Evolutionary conservation across 2,329 filamentous ascomycete species (phyloP), one percentile per base, ranked within the genome.

Genomic region (Elsinoe necatrix): DNA sequence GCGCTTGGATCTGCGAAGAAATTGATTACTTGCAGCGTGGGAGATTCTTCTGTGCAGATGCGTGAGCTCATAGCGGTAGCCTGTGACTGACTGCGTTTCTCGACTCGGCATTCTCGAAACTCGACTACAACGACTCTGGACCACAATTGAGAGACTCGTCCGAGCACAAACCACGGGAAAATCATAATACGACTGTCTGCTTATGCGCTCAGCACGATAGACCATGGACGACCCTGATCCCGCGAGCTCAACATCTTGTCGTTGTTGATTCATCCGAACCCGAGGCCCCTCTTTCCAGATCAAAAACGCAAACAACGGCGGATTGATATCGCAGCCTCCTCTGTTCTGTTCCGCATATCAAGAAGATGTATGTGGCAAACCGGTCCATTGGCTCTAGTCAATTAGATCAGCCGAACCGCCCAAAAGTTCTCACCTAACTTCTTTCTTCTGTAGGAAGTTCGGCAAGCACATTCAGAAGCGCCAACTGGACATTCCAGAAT

Each of bases 391-490:
- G 9, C 9, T 29, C 27, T 4, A 9, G 27, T 29, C 27, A 29
- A 29, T 29, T 29, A 9, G 27, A 29, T 29, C 4, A 4, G 27
- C 27, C 27, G 9, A 4, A 9, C 9, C 27, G 27, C 27, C 9
- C n/a, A 9, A 9, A 9, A 29, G 27, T 4, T 29, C 9, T 29
- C 27, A 29, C 9, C 27, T 29, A 29, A 29, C 27, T 27, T 14
- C 2, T 14, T 54, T 14, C 37, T 23, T 16, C 64, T n/a, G n/a
- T 61, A 98, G 92, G 93, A 98, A 98, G 82, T 98, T 98, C 78
- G 93, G 93, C 73, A 98, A 98, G 79, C 89, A 96, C 72, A 95
- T 98, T 64, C 93, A 97, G 78, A 95, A 95, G 79, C 86, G 91
- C 71, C 93, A 98, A 80, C 88, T 98, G 68, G 93, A 98, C 72